phyloP scores from a whole-genome alignment of 768 basidiomycete species.

The Naganishia randhawae region DNA sequence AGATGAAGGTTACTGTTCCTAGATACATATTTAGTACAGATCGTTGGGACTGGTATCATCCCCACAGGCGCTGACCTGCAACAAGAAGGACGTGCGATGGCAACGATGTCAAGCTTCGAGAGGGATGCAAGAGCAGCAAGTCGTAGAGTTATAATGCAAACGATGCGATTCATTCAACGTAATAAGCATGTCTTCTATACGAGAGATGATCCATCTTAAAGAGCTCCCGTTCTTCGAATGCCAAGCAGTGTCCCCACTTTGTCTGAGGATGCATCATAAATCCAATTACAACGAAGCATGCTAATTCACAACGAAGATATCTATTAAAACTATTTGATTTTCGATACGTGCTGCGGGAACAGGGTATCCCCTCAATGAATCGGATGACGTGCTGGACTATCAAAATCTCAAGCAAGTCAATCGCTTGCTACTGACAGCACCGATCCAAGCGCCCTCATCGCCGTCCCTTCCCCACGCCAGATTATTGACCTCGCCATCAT shows the following conservation, averaged over 20 bases:
- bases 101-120: too few relatives aligned
- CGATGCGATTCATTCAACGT: too few relatives aligned
- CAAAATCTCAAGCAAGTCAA: slow-evolving; percentile 44
- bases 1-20: neutral
- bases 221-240: neutral
- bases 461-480: slow-evolving; percentile 37
- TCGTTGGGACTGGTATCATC: neutral
- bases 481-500: slow-evolving; percentile 43
- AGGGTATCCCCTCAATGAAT: too few relatives aligned
- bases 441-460: slow-evolving; percentile 44
- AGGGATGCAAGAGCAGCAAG: too few relatives aligned
- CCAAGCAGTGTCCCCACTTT: neutral
- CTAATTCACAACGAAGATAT: slow-evolving; percentile 13
- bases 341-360: too few relatives aligned
- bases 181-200: too few relatives aligned
- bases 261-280: neutral
- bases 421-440: slow-evolving; percentile 43
- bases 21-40: neutral
- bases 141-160: too few relatives aligned
- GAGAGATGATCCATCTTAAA: neutral
- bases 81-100: too few relatives aligned
- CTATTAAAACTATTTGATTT: neutral
- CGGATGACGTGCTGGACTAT: too few relatives aligned
- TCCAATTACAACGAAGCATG: slow-evolving; percentile 12
- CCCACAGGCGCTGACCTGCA: too few relatives aligned